Base-by-base conservation (phyloP, 176 grass and related monocot genomes). In the Saccharum officinarum region DNA sequence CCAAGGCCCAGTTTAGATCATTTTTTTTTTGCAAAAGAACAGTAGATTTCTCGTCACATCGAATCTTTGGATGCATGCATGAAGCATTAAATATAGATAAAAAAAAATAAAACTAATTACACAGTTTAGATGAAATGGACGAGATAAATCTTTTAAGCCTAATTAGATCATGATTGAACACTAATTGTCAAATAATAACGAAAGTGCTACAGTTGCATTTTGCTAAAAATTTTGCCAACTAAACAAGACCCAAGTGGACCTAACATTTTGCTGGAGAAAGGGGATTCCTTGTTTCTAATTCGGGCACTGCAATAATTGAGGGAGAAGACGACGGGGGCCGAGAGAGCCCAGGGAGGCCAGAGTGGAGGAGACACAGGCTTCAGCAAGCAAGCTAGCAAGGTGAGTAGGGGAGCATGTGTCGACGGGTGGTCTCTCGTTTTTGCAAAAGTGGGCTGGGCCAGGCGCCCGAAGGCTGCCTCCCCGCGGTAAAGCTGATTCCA, bases 271-370 rank as follows among this genome's bases (percentile, higher is more conserved):
- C 17, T 7, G 1, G 37, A 17, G 84, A 80, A 64, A 73, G 90
- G 66, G 65, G 85, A 91, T 93, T 95, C 95, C 88, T 86, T 78
- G 76, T 92, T 97, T 92, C 92, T 91, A 88, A 86, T 93, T 95
- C 47, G 60, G 75, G 85, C 23, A 86, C 20, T 63, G 75, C 76
- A 90, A 91, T 95, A 80, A 88, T 90, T 95, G 83, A 73, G 66
- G 39, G 8, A 38, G 8, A n/a, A 39, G 85, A 76, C 7, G 41
- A 2, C 69, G 83, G 71, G 4, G 59, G 1, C 1, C 6, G 18
- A 41, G 80, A 5, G 10, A 7, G n/a, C 40, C 65, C 74, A 18
- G 14, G 14, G 33, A 3, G 33, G 33, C 33, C 33, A 33, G 33
- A 33, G 33, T 33, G 33, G 33, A 33, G 33, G 2, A 33, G 33